Conservation (phyloP, 805 yeast genomes). For the Myxozyma mucilagina region DNA sequence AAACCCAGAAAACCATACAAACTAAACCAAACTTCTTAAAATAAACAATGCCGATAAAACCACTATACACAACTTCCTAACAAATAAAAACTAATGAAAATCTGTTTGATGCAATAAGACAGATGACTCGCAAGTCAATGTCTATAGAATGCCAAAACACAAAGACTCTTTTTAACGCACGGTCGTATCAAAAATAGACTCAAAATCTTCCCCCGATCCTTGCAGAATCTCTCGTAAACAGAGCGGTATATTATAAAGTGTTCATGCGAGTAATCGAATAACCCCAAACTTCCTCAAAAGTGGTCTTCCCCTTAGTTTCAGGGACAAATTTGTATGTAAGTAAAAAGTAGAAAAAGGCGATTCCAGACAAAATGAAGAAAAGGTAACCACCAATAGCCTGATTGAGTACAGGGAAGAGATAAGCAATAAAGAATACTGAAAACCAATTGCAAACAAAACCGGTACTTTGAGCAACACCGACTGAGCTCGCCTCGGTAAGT, state of each 20-base stretch:
- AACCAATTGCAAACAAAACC: conserved; percentile 92
- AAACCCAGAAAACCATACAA: too few species aligned
- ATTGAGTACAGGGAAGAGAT: conserved; percentile 72
- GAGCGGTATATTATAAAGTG: neutral
- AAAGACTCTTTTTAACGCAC: too few species aligned
- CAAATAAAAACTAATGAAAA: neutral
- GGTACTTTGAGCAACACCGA: conserved; percentile 86
- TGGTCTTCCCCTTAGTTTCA: conserved; percentile 67
- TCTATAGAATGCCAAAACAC: neutral
- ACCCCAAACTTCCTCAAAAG: conserved; percentile 70
- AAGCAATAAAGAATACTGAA: conserved; percentile 76
- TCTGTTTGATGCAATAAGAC: neutral
- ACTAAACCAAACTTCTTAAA: neutral
- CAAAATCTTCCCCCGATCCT: too few species aligned
- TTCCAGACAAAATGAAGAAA: conserved; percentile 59
- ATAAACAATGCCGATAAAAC: neutral
- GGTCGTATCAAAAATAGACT: too few species aligned
- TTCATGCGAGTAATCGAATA: conserved; percentile 2
- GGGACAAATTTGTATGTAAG: conserved; percentile 59
- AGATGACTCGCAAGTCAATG: neutral
- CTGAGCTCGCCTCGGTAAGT: conserved; percentile 77
- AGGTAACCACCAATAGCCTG: conserved; percentile 71
- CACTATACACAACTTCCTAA: neutral
- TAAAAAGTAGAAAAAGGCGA: conserved; percentile 53
- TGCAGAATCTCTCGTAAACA: too few species aligned